Conservation (phyloP, 306 rosid genomes). For the Potentilla sterilis region DNA sequence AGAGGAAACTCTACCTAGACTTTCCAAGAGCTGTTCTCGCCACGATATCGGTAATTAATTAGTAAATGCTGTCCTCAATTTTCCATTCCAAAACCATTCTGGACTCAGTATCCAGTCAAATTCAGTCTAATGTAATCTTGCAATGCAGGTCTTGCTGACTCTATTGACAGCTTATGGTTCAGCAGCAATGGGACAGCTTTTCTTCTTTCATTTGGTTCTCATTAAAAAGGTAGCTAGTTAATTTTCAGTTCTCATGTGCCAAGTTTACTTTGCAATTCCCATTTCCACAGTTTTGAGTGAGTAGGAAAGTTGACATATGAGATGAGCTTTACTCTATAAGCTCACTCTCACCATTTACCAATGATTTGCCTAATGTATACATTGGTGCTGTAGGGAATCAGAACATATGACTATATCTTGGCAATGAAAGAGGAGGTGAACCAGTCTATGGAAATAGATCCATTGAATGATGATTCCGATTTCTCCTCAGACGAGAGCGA, state of each 20-base stretch:
- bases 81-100: not conserved
- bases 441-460: constrained; percentile 57
- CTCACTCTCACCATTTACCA: not conserved
- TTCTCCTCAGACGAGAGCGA: constrained; percentile 72
- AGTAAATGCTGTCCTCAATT: not conserved
- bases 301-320: not conserved
- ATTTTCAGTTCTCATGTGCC: not conserved
- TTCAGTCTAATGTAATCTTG: constrained; percentile 25
- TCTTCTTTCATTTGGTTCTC: constrained; percentile 90
- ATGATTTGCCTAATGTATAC: not conserved
- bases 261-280: not conserved
- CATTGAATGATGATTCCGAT: constrained; percentile 69
- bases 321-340: not conserved
- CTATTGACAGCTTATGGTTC: constrained; percentile 72
- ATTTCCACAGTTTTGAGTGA: not conserved
- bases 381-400: constrained; percentile 64
- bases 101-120: constrained; percentile 6
- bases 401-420: constrained; percentile 89
- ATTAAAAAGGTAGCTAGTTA: constrained; percentile 64
- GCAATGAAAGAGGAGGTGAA: constrained; percentile 83
- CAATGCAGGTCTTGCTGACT: constrained; percentile 75
- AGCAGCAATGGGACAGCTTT: constrained; percentile 93
- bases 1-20: constrained; percentile 44
- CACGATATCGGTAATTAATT: constrained; percentile 50
- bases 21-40: constrained; percentile 84